Base-by-base conservation (phyloP, 2,329 filamentous ascomycete species). In the Tolypocladium inflatum region DNA sequence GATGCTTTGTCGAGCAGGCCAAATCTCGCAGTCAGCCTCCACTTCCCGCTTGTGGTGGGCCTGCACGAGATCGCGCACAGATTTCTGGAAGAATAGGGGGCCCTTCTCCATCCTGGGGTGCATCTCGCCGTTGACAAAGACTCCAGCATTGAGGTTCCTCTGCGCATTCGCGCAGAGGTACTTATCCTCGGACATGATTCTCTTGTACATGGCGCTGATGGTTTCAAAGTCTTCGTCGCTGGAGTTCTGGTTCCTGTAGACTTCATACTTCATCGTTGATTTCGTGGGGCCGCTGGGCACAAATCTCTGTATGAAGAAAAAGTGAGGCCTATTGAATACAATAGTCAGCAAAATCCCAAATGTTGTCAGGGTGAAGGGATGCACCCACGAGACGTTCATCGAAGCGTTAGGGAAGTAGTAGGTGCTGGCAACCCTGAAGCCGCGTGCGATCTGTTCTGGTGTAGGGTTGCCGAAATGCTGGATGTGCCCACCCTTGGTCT, bases 141-240 rank as follows among this genome's bases (percentile, higher is more conserved):
- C 76, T 9, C 83, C 82, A 0, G 80, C 76, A 66, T 83, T 81
- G 63, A 87, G 75, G 67, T 87, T 87, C 67, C 75, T 76, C 66
- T 87, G 84, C 1, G 81, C 78, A 15, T 76, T 76, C 63, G 78
- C 73, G 72, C 84, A 87, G 33, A 87, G 78, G 10, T 79, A 74
- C 65, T 86, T 86, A 72, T 87, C 84, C 68, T 87, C 84, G 1
- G 77, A 76, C 80, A 86, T 82, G 68, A 87, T 78, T 43, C 80
- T 79, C 70, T 82, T 83, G 74, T 86, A 87, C 64, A 86, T 81
- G 52, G 80, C 70, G 67, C 76, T 78, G 68, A 86, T 82, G 56
- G 74, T 69, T 17, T 76, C 70, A 66, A 86, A 87, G 59, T 84
- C 79, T 33, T 79, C 78, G 19, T 85, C 79, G n/a, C 75, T 76